Percentiles rank a stretch among this genome's conserved stretches.
These are phyloP conservation scores for Lentinula edodes DNA, from an alignment of 768 basidiomycete genomes.

Conservation along the genomic window DNA sequence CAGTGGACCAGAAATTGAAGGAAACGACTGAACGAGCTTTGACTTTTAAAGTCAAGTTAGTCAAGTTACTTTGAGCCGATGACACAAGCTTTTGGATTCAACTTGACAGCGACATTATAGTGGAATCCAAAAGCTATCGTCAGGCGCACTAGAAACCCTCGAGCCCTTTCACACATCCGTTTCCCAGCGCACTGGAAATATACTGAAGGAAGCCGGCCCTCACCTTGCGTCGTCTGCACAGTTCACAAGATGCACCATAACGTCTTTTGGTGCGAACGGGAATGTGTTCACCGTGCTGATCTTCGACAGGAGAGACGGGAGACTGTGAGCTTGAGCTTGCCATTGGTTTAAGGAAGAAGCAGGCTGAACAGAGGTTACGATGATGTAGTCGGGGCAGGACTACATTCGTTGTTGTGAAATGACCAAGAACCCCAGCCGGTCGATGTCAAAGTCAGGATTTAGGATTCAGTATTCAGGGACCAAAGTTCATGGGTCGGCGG, in stretches of 20 bases:
- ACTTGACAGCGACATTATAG: background rate
- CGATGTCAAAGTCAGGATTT: background rate
- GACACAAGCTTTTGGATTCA: background rate
- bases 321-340: constrained; percentile 7
- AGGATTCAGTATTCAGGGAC: too few species aligned
- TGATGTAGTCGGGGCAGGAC: background rate
- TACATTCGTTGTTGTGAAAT: background rate
- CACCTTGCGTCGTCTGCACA: constrained; percentile 7
- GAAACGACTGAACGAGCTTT: background rate
- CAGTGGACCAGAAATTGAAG: background rate
- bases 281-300: background rate
- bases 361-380: background rate
- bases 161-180: background rate
- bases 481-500: background rate
- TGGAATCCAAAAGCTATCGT: background rate
- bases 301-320: background rate
- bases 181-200: background rate
- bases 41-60: background rate
- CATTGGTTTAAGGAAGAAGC: background rate
- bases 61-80: background rate
- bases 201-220: background rate
- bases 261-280: constrained; percentile 9
- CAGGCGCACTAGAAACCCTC: background rate
- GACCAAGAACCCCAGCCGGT: background rate
- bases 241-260: constrained; percentile 9